Conservation (phyloP, 306 rosid species). For the Castanea sativa region DNA sequence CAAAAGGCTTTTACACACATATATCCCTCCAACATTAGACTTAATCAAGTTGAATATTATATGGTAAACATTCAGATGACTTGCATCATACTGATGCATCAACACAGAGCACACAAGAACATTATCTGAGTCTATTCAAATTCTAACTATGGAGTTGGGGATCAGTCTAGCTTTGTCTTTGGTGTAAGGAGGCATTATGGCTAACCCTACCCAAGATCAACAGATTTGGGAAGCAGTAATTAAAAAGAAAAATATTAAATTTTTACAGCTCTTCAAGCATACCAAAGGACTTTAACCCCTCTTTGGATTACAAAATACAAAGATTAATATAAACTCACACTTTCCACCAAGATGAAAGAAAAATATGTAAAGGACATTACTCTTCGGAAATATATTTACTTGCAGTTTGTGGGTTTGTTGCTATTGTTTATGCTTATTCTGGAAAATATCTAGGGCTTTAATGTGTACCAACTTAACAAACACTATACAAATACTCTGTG, state of each 20-base stretch:
- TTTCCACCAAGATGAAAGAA: conserved; percentile 7
- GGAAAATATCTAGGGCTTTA: conserved; percentile 4
- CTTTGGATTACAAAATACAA: neutral
- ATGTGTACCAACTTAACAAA: neutral
- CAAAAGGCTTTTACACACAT: neutral
- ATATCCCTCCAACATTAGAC: neutral
- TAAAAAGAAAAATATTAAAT: neutral
- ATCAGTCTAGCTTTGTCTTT: too few relatives aligned
- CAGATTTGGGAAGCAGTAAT: too few relatives aligned
- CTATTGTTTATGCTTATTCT: neutral
- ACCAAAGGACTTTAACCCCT: conserved; percentile 2
- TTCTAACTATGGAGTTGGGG: too few relatives aligned
- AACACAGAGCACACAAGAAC: too few relatives aligned
- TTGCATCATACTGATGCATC: neutral
- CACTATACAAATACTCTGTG: conserved; percentile 10
- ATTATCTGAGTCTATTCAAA: too few relatives aligned
- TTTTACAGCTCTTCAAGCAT: neutral
- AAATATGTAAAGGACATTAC: neutral
- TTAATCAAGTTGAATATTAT: neutral
- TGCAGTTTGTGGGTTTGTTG: neutral
- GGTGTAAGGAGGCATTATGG: too few relatives aligned
- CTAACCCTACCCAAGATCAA: too few relatives aligned
- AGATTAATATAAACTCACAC: neutral
- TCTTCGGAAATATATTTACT: neutral
- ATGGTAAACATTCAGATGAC: neutral